A percentile compares a stretch with the other conserved stretches of the same genome.
phyloP scores from a whole-genome alignment of 352 stramenopile genomes.

The Phytophthora melonis region DNA sequence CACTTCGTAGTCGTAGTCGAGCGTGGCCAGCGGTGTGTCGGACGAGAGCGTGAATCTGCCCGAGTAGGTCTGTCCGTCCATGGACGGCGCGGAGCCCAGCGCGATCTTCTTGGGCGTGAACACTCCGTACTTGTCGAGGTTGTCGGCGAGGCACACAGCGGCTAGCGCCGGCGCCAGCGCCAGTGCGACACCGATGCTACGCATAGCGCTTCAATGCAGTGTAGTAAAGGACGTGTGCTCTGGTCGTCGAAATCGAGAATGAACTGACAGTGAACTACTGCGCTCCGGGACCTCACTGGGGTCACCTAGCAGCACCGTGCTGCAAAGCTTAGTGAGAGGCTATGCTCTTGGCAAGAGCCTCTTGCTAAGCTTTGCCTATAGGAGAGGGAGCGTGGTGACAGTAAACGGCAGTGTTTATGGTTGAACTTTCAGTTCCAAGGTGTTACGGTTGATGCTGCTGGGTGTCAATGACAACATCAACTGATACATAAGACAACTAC shows the following conservation, averaged over 20 bases:
- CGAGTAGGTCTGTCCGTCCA: constrained; percentile 23
- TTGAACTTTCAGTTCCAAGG: constrained; percentile 1
- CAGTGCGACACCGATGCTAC: constrained; percentile 11
- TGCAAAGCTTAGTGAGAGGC: no score
- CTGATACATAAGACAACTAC: no score
- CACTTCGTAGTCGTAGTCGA: constrained; percentile 44
- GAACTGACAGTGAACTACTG: no score
- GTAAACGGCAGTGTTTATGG: constrained; percentile 1
- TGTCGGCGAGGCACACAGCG: constrained; percentile 20
- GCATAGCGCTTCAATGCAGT: constrained; percentile 1
- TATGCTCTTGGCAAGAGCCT: no score
- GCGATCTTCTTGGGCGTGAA: constrained; percentile 43
- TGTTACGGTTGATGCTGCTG: constrained; percentile 22
- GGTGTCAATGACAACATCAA: constrained; percentile 6
- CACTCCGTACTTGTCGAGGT: constrained; percentile 32
- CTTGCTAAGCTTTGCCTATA: no score
- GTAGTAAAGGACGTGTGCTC: background rate
- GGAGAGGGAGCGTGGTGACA: no score
- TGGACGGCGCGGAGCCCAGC: constrained; percentile 21
- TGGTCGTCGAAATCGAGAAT: no score
- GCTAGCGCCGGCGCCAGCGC: constrained; percentile 7
- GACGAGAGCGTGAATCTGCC: constrained; percentile 28
- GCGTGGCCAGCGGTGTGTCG: constrained; percentile 30
- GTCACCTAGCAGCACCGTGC: background rate
- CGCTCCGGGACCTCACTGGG: background rate